phyloP scores from a whole-genome alignment of 352 stramenopile species.

The Saprolegnia diclina region DNA sequence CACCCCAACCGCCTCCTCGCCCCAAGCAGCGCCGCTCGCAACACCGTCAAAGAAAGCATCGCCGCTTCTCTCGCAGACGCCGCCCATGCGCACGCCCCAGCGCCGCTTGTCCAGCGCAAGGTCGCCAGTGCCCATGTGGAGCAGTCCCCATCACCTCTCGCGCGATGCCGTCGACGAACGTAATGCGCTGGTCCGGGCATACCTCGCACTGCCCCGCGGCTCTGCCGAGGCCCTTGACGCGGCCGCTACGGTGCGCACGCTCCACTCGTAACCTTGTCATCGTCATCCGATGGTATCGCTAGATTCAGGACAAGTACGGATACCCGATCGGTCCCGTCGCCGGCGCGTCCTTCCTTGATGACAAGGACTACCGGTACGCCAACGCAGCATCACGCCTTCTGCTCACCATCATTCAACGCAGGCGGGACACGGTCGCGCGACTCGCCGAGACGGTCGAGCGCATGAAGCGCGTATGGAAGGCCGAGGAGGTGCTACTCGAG shows the following conservation, averaged over 20 bases:
- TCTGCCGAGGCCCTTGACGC: not conserved
- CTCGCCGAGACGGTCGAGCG: not conserved
- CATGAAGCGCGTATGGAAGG: constrained; percentile 22
- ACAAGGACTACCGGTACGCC: constrained; percentile 24
- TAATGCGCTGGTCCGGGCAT: constrained; percentile 11
- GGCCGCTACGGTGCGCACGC: not conserved
- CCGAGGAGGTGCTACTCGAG: constrained; percentile 6
- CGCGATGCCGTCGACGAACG: not conserved
- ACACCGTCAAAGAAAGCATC: not conserved
- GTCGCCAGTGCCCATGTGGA: no score
- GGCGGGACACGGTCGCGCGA: not conserved
- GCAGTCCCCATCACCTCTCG: not conserved
- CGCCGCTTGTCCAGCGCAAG: not conserved
- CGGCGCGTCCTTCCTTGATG: constrained; percentile 15
- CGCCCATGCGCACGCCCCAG: not conserved
- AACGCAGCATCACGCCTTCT: no score
- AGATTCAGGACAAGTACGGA: constrained; percentile 22
- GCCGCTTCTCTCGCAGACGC: not conserved
- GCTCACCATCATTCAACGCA: not conserved
- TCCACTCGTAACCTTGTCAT: not conserved
- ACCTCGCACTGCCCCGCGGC: not conserved
- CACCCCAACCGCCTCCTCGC: not conserved
- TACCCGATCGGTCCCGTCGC: constrained; percentile 20
- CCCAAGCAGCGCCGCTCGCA: not conserved
- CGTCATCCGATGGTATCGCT: no score